Conservation (phyloP, 2,329 filamentous ascomycete species). For the Monosporascus sp. region DNA sequence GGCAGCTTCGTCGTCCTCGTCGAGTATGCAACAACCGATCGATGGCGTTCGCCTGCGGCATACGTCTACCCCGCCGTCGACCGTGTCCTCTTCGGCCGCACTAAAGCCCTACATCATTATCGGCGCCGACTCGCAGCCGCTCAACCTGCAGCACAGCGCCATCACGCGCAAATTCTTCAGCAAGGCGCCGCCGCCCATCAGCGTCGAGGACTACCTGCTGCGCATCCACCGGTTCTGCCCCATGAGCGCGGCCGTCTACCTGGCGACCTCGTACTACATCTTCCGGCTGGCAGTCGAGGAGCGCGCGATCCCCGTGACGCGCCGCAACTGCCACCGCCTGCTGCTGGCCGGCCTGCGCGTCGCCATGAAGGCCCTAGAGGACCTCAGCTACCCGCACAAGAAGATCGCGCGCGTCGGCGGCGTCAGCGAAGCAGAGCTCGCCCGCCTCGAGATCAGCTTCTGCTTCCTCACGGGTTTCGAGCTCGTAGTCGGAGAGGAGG, state of each 20-base stretch:
- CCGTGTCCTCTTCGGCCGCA: conserved; percentile 16
- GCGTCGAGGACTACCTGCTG: conserved; percentile 76
- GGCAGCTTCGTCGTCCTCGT: conserved; percentile 14
- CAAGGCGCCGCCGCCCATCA: conserved; percentile 77
- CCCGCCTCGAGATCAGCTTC: conserved; percentile 81
- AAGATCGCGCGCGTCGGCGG: conserved; percentile 85
- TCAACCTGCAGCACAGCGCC: conserved; percentile 74
- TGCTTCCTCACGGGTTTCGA: conserved; percentile 85
- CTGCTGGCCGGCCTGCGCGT: conserved; percentile 79
- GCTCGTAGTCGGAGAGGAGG: conserved; percentile 57
- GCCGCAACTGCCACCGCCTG: conserved; percentile 79
- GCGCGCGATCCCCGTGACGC: conserved; percentile 72
- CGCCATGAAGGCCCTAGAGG: conserved; percentile 92
- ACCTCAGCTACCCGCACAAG: conserved; percentile 78
- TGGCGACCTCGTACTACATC: conserved; percentile 84
- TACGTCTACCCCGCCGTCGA: conserved; percentile 20
- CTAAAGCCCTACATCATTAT: conserved; percentile 54
- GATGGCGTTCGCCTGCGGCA: conserved; percentile 51
- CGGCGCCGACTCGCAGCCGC: conserved; percentile 65
- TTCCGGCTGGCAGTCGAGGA: conserved; percentile 75
- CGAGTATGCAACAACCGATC: conserved; percentile 30
- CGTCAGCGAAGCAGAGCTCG: conserved; percentile 75
- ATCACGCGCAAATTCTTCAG: conserved; percentile 93
- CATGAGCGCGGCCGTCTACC: conserved; percentile 88
- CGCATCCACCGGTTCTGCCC: conserved; percentile 89